Evolutionary conservation across 2,329 filamentous ascomycete genomes (phyloP), one percentile per base, ranked within the genome.

Genomic region (Rhynchosporium graminicola): DNA sequence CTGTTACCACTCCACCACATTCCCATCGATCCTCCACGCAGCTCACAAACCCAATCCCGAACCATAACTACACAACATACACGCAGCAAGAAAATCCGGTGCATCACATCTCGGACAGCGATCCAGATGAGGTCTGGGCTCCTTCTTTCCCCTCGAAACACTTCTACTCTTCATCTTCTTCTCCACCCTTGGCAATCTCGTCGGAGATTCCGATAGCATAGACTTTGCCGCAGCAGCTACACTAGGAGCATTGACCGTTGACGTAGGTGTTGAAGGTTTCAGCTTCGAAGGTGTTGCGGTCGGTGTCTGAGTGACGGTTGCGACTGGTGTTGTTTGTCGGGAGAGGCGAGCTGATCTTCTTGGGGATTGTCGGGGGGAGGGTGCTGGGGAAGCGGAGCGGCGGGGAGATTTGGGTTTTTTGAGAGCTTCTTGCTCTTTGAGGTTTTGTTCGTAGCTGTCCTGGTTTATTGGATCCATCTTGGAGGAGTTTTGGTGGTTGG

Each of bases 21-120:
- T n/a, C 36, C 36, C 20, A 12, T 7, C 2, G 2, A 13, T 31
- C 3, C 40, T 29, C 31, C 43, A 36, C 9, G 15, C 43, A 26
- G 15, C 28, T 20, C 42, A 55, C 33, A 54, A 31, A 5, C 58
- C 51, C 31, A 64, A 46, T 10, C 63, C 63, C 9, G 50, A 52
- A 15, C 57, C 50, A 28, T 59, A 62, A n/a, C 51, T 33, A 42
- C 56, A 62, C 2, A 33, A 26, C 40, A 45, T 47, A 38, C 63
- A 64, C 1, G 45, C 38, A 13, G 50, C 61, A 5, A 59, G 13
- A 42, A 60, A 63, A 12, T 46, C 51, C 13, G 20, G 28, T 2
- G 61, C 52, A 31, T 15, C 48, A 52, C 61, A 63, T 45, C 61
- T 33, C 9, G 61, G 61, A 45, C 61, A 63, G 5, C 13, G 46